Conservation (phyloP, 2,329 filamentous ascomycete genomes). For the Neocucurbitaria cava region DNA sequence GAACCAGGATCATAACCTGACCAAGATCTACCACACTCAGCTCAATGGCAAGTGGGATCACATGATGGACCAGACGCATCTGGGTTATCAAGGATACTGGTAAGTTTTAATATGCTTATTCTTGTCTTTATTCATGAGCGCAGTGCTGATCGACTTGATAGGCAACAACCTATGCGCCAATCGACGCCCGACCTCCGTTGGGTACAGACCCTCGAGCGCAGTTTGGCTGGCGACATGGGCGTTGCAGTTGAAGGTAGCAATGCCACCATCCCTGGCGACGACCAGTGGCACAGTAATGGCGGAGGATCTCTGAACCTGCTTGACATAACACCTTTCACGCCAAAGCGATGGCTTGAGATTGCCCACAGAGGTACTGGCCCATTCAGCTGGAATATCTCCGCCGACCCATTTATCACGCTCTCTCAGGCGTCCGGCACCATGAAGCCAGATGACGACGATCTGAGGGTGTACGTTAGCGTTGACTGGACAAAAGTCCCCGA, state of each 20-base stretch:
- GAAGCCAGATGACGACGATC: slow-evolving; percentile 37
- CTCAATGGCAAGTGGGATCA: slow-evolving; percentile 50
- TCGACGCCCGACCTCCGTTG: slow-evolving; percentile 67
- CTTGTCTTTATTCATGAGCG: slow-evolving; percentile 14
- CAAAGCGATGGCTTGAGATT: slow-evolving; percentile 48
- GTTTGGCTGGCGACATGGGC: slow-evolving; percentile 68
- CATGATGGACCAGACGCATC: slow-evolving; percentile 51
- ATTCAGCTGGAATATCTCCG: slow-evolving; percentile 46
- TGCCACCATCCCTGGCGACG: slow-evolving; percentile 71
- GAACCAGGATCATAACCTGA: slow-evolving; percentile 47
- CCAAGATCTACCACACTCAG: slow-evolving; percentile 42
- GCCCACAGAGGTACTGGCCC: slow-evolving; percentile 40
- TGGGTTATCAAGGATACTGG: slow-evolving; percentile 51
- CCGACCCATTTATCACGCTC: slow-evolving; percentile 47
- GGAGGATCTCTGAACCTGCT: slow-evolving; percentile 39
- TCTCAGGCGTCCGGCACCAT: slow-evolving; percentile 42
- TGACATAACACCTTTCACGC: slow-evolving; percentile 43
- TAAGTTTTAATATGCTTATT: slow-evolving; percentile 47
- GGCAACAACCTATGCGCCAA: slow-evolving; percentile 78
- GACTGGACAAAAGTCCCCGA: slow-evolving; percentile 42
- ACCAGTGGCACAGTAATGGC: slow-evolving; percentile 64
- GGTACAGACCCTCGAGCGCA: slow-evolving; percentile 64
- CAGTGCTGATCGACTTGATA: slow-evolving; percentile 19
- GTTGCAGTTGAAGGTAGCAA: slow-evolving; percentile 70
- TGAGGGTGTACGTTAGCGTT: slow-evolving; percentile 47